Conservation (phyloP, 2,329 filamentous ascomycete genomes). For the Penicillium capsulatum region DNA sequence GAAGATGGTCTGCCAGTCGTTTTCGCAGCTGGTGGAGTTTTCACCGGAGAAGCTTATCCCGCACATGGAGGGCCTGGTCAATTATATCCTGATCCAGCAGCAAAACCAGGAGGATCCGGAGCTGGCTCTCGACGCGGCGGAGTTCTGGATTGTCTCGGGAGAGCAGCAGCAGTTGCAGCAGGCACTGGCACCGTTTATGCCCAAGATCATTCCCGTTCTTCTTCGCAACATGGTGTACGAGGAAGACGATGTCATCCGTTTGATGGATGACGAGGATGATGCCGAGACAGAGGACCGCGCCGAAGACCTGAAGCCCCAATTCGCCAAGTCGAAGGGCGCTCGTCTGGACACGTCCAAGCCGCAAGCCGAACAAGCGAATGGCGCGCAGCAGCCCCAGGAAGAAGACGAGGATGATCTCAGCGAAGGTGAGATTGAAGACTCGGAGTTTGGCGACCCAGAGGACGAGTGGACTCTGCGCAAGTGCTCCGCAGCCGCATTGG, state of each 20-base stretch:
- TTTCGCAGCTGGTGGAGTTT: conserved; percentile 87
- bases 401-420: conserved; percentile 70
- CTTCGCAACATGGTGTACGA: conserved; percentile 95
- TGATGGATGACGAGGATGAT: conserved; percentile 81
- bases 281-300: conserved; percentile 85
- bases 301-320: conserved; percentile 88
- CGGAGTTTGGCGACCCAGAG: conserved; percentile 74
- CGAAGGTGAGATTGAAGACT: conserved; percentile 79
- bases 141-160: conserved; percentile 94
- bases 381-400: conserved; percentile 40
- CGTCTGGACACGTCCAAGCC: conserved; percentile 54
- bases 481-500: conserved; percentile 90
- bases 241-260: conserved; percentile 81
- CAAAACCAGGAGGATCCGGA: conserved; percentile 76
- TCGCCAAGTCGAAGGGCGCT: conserved; percentile 67
- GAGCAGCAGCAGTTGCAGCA: conserved; percentile 79
- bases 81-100: conserved; percentile 90
- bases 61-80: conserved; percentile 80
- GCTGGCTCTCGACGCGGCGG: conserved; percentile 86
- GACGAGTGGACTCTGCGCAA: conserved; percentile 94
- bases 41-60: conserved; percentile 86
- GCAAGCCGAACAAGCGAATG: conserved; percentile 36
- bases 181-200: conserved; percentile 70
- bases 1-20: conserved; percentile 86
- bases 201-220: conserved; percentile 82